Evolutionary conservation across 345 rosid genomes (phyloP), one percentile per base, ranked within the genome.

Genomic region (Lepidium aucheri): DNA sequence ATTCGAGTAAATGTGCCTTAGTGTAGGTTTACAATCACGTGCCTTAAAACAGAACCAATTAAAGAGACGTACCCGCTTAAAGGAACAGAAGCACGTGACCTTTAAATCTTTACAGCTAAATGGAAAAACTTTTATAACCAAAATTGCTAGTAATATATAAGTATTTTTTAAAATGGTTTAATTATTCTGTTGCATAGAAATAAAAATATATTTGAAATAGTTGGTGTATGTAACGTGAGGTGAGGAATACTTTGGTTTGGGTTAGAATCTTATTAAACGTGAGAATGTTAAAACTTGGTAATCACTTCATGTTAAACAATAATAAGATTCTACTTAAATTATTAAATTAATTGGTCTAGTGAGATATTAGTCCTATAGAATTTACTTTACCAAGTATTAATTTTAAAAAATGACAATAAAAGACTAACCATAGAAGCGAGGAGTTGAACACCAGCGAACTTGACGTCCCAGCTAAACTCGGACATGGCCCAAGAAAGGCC

Each of bases 391-490:
- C n/a, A 53, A 28, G 24, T 13, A 11, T 32, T 12, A 9, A 9
- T 14, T n/a, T n/a, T 12, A 12, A 4, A 15, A 39, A 15, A 3
- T 18, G 14, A 17, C n/a, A 65, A 2, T 26, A 36, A 35, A 50
- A 16, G 34, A 67, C 53, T 69, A 74, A 90, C 97, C 98, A 82
- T 82, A n/a, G 97, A 84, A 39, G 92, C 90, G 34, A 86, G 69
- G 45, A 90, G 52, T 54, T 93, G 99, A 69, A 94, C 62, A 8
- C 92, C 99, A 47, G 96, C 90, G 47, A 79, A 90, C 77, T 94
- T 94, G 14, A 94, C 97, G 78, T 94, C 99, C 99, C 99, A 94
- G 72, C 99, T 94, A 76, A 94, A 94, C 70, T 94, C 97, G 1
- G 94, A 72, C 39, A 94, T 88, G 72, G 97, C 86, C 97, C 97